Evolutionary conservation across 2,329 filamentous ascomycete genomes (phyloP), one percentile per base, ranked within the genome.

Genomic region (Periconia sp.): DNA sequence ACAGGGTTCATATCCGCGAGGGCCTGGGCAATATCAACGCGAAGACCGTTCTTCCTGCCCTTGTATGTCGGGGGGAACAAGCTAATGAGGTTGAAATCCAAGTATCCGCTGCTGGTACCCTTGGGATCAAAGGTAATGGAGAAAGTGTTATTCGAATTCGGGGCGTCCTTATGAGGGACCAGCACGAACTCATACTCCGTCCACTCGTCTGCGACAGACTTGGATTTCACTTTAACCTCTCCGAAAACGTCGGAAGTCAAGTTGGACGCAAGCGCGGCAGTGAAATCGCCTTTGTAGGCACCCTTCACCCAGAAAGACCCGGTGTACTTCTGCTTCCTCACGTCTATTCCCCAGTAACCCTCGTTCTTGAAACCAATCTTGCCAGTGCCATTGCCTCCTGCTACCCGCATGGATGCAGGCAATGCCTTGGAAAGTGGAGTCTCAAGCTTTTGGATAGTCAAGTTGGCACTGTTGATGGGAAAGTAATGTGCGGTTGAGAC

Each of bases 381-480:
- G 17, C 19, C 35, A 19, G 47, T 20, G 9, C 33, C 18, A 43
- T 47, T 50, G 8, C 31, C 30, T 19, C 61, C 59, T 13, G 64
- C 63, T 2, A 77, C 68, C 35, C 66, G 79, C 61, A 87, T 65
- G 0, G 82, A 84, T 6, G 77, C 77, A 2, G 79, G 77, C 1
- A 87, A 74, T 0, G 77, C 81, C 2, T 76, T 63, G 2, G 82
- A 85, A 0, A 86, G 72, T 0, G 83, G 82, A 1, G 68, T 70
- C 6, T 72, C 74, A 50, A 77, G 74, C 58, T 81, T 76, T 50
- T 64, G 52, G 35, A 86, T 70, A 35, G 79, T 83, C 30, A 80
- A 71, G 19, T 73, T 63, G 2, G 75, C 71, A 11, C 81, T 82
- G 50, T 77, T 79, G 30, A 85, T 78, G 67, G 81, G 81, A 65